phyloP scores from a whole-genome alignment of 768 basidiomycete genomes.

The Dendrothele bispora region DNA sequence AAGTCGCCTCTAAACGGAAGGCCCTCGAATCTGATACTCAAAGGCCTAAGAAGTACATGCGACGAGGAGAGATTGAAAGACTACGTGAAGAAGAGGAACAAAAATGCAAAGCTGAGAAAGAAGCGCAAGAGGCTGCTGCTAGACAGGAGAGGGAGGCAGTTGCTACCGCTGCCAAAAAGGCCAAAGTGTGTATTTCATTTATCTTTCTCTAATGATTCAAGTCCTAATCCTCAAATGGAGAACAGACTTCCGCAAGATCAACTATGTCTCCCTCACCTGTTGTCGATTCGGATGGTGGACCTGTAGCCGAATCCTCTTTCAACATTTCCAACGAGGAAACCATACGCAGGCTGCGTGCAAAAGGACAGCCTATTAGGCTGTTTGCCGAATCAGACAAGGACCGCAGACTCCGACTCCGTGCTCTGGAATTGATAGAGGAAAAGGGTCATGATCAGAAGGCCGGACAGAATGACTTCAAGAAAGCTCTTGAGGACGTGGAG shows the following conservation, averaged over 20 bases:
- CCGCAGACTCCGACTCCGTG: conserved; percentile 82
- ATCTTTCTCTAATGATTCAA: conserved; percentile 8
- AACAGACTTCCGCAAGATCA: conserved; percentile 43
- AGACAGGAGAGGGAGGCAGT: conserved; percentile 21
- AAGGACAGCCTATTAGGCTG: conserved; percentile 91
- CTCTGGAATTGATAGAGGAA: conserved; percentile 94
- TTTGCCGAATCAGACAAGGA: conserved; percentile 98
- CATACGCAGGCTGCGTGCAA: conserved; percentile 81
- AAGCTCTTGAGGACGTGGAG: conserved; percentile 85
- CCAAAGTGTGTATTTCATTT: conserved; percentile 43
- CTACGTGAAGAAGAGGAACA: conserved; percentile 52
- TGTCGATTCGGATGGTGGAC: conserved; percentile 38
- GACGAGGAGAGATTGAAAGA: conserved; percentile 85
- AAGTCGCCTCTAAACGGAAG: conserved; percentile 88
- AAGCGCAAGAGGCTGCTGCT: conserved; percentile 31
- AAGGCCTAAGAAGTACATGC: conserved; percentile 84
- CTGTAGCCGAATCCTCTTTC: conserved; percentile 52
- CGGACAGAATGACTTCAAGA: conserved; percentile 95
- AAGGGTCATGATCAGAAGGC: conserved; percentile 75
- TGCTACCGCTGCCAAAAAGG: conserved; percentile 16
- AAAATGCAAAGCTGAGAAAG: conserved; percentile 35
- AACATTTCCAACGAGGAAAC: conserved; percentile 95
- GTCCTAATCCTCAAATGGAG: conserved; percentile 44
- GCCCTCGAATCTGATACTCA: conserved; percentile 51
- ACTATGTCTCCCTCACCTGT: conserved; percentile 34